Percentiles rank a stretch among this genome's conserved stretches.
Evolutionary conservation across 495 filamentous ascomycete species (phyloP).

Genomic region (Podospora bellae-mahoneyi): DNA sequence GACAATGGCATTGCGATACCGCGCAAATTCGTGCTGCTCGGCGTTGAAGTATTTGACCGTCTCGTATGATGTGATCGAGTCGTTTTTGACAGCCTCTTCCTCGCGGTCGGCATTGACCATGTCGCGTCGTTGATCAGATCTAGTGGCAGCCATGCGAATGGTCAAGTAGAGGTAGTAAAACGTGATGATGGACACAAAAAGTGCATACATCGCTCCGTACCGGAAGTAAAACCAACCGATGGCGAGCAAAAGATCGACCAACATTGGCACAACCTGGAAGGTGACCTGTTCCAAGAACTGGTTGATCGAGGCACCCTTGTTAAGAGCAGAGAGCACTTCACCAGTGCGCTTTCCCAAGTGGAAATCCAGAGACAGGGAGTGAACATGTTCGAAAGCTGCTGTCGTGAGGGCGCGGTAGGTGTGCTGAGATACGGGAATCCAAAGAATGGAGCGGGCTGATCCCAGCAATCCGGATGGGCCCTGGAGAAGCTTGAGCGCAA

Average conservation of each 20-base stretch:
- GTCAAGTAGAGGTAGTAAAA: constrained; percentile 95
- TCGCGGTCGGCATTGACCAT: constrained; percentile 94
- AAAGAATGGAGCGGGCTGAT: constrained; percentile 74
- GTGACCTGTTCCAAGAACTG: constrained; percentile 94
- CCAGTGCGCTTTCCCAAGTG: constrained; percentile 96
- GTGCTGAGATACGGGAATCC: constrained; percentile 95
- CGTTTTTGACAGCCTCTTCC: constrained; percentile 96
- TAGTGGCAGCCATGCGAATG: constrained; percentile 90
- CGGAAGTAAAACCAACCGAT: constrained; percentile 76
- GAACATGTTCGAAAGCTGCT: constrained; percentile 94
- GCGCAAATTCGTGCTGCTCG: constrained; percentile 85
- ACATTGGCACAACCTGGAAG: constrained; percentile 92
- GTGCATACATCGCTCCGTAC: constrained; percentile 88
- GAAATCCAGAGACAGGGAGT: constrained; percentile 90
- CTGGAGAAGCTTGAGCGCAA: constrained; percentile 79
- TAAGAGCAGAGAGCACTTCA: constrained; percentile 89
- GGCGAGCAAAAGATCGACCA: constrained; percentile 84
- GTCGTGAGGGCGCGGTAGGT: constrained; percentile 93
- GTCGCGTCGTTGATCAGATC: constrained; percentile 81
- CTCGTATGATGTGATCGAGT: constrained; percentile 96
- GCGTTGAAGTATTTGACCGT: constrained; percentile 99
- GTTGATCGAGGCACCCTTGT: constrained; percentile 95
- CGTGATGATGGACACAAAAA: constrained; percentile 86
- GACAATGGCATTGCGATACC: constrained; percentile 74
- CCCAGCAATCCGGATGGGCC: constrained; percentile 83